Evolutionary conservation across 2,329 filamentous ascomycete species (phyloP), one percentile per base, ranked within the genome.

Genomic region (Fusarium poae): DNA sequence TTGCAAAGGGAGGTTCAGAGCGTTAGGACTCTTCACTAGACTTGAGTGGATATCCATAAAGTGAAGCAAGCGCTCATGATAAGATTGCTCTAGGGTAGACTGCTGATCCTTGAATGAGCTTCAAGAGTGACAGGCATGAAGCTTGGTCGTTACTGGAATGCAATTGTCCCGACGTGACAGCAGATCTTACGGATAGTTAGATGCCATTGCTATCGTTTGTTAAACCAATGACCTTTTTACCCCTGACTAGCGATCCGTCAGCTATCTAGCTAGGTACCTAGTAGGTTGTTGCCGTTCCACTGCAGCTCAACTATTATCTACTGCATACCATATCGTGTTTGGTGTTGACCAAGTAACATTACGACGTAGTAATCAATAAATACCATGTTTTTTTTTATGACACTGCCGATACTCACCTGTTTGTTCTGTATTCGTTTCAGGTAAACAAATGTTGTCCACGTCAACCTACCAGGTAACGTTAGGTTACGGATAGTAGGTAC

Each of bases 21-120:
- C n/a, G 39, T 40, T 13, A 8, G 20, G 35, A 23, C 20, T 16
- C 8, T 40, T 23, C 35, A 57, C 39, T 54, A 27, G 27, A 9
- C 27, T 27, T 23, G 43, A 57, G 43, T 54, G n/a, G n/a, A n/a
- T n/a, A 39, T 39, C 35, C n/a, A 12, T 20, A 51, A 68, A 61
- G 65, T 57, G 65, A 69, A 44, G 48, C 52, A 62, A 44, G 49
- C 56, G 48, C 65, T 62, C 42, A 56, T 68, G 65, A 62, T 45
- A 35, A 48, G 21, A 30, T 32, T 49, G 45, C 34, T 67, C 27
- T 37, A 69, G 62, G 66, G 66, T 69, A 67, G 35, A 11, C 3
- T 3, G n/a, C n/a, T 23, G 25, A 20, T 42, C 18, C 21, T 30
- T 23, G 13, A 15, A 10, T n/a, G 23, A 27, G 39, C n/a, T 21